A percentile compares a stretch with the other conserved stretches of the same genome.
These are phyloP conservation scores for Daldinia decipiens DNA, from an alignment of 495 filamentous ascomycete species.

Conservation along the genomic window DNA sequence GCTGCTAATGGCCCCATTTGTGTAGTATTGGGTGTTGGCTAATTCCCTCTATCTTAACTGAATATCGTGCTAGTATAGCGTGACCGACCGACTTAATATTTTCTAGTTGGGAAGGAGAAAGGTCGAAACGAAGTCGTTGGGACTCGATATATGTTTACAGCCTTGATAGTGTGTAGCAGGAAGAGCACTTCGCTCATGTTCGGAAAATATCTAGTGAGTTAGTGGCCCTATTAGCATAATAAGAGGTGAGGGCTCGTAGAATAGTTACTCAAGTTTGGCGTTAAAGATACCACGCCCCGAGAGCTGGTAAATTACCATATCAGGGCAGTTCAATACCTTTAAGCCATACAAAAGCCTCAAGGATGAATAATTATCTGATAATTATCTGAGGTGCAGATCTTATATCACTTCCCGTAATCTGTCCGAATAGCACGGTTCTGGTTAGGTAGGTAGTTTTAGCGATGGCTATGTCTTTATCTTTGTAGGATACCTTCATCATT, in stretches of 20 bases:
- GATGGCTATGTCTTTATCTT: neutral
- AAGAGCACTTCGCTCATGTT: neutral
- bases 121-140: neutral
- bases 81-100: neutral
- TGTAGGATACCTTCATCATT: neutral
- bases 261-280: neutral
- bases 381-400: neutral
- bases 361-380: neutral
- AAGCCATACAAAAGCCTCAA: conserved; percentile 3
- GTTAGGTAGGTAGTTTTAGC: conserved; percentile 6
- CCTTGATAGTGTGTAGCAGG: neutral
- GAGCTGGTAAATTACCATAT: neutral
- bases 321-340: neutral
- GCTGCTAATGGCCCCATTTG: no score
- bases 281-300: neutral
- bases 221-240: neutral
- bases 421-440: conserved; percentile 6
- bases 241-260: neutral
- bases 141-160: neutral
- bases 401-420: conserved; percentile 1
- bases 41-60: neutral
- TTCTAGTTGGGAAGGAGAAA: neutral
- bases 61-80: neutral
- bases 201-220: neutral
- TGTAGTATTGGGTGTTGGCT: neutral